Base-by-base conservation (phyloP, 2,329 filamentous ascomycete species). In the Blastomyces parvus region DNA sequence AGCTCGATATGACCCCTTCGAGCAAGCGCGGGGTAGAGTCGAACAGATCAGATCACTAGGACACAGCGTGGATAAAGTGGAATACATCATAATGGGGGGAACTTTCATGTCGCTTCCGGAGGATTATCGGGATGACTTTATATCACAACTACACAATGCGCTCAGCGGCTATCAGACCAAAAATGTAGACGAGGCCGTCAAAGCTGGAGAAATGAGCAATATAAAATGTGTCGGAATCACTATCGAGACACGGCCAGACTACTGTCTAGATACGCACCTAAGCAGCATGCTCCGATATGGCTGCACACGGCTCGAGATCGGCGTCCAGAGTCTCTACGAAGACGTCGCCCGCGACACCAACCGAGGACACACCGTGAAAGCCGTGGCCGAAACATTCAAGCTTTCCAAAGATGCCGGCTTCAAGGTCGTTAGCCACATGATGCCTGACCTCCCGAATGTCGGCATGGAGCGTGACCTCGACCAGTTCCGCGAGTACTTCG, bases 11-110 rank as follows among this genome's bases (percentile, higher is more conserved):
- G 95, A 99, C 72, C 94, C 94, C 0, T 99, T 97, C 70, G 94
- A 99, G 77, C 94, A 99, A 80, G 94, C 94, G 19, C 84, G 94
- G 74, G 94, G 94, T 52, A 86, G 94, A 69, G 93, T 99, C 6
- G 95, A 99, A 70, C 94, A 99, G 78, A 91, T 99, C 73, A 95
- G 96, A 76, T 89, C 90, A 1, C 83, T 99, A 0, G 94, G 94
- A 0, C 94, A 99, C 76, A 96, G 91, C 56, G 94, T 99, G 58
- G 94, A 99, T 79, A 99, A 99, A 76, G 94, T 99, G 30, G 94
- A 99, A 80, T 99, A 97, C 76, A 99, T 99, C 73, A 96, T 99
- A 74, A 99, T 99, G 94, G 94, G 94, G 65, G 94, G 94, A 68
- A 99, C 94, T 0, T 99, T 99, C 78, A 99, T 99, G 95, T 97